Base-by-base conservation (phyloP, 2,329 filamentous ascomycete species). In the Beauveria sp. region DNA sequence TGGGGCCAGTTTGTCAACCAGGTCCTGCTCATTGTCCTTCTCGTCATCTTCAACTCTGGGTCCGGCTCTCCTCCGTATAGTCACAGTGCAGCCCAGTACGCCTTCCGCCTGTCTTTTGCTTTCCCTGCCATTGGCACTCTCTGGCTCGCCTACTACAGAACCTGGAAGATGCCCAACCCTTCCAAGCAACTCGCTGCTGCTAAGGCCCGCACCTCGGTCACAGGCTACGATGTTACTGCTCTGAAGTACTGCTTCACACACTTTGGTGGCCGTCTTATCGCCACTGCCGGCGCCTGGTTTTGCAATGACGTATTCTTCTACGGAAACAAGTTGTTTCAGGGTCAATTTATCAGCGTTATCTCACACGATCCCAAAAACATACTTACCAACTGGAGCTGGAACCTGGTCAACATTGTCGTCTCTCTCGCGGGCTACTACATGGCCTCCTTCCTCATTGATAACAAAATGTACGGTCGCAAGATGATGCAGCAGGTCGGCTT, bases 231-330 rank as follows among this genome's bases (percentile, higher is more conserved):
- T 70, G 79, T 90, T n/a, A 78, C 88, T 68, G 96, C 93, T 30
- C 81, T 97, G 59, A 84, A 83, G 67, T 79, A 91, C 69, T 93
- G 91, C 51, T 85, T 92, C 76, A 83, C 77, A 61, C 86, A 96
- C 78, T 97, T 97, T 67, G 91, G 92, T 53, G 88, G 89, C 57
- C 91, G 93, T 67, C 77, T 97, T 26, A 70, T 96, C 22, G 93
- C 93, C 55, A 97, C 93, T 22, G 87, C 92, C 12, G 90, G 90
- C 61, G 84, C 87, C 41, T 97, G 93, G 93, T 97, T 93, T 76
- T 90, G 88, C 78, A 97, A 97, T 75, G 93, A 97, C 71, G 89
- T 97, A 66, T 97, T 97, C 83, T 97, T 97, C 81, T 97, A 97
- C 79, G 93, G 93, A 68, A 97, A 96, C 87, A 97, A 96, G 83